phyloP scores from a whole-genome alignment of 192 early-diverging fungal genomes.

The Chytriomyces hyalinus region DNA sequence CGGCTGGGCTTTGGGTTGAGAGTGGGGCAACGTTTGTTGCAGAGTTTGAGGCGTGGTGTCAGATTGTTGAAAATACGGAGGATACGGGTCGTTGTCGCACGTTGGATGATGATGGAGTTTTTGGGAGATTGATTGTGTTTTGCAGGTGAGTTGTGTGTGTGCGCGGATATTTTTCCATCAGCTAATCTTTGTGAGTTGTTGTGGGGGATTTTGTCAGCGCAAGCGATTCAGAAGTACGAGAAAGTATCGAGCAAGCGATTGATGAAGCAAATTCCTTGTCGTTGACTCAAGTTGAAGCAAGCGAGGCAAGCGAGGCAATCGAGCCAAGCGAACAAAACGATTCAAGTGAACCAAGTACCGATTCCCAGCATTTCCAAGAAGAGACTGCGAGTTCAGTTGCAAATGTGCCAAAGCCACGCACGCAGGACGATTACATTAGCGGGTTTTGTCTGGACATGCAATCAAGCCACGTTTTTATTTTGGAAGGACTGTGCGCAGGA shows the following conservation, averaged over 20 bases:
- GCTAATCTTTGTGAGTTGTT: not conserved
- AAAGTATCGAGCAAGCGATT: not conserved
- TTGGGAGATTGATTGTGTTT: constrained; percentile 17
- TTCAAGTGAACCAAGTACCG: not conserved
- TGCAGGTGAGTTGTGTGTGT: not conserved
- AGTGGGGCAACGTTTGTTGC: constrained; percentile 11
- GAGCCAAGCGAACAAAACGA: not conserved
- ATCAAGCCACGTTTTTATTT: constrained; percentile 1
- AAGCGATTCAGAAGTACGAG: not conserved
- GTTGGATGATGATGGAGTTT: not conserved
- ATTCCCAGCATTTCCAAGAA: no score
- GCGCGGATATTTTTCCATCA: not conserved
- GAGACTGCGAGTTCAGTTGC: no score
- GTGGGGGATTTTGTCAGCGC: not conserved
- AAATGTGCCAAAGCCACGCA: not conserved
- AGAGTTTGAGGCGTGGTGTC: constrained; percentile 13
- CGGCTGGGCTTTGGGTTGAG: constrained; percentile 17
- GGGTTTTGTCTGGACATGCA: constrained; percentile 2
- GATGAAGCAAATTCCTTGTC: not conserved
- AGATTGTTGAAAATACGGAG: not conserved
- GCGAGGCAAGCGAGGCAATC: not conserved
- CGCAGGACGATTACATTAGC: not conserved
- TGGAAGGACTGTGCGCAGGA: constrained; percentile 10
- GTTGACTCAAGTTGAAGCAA: not conserved
- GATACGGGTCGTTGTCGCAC: not conserved